These are phyloP conservation scores for Calocera cornea DNA, from an alignment of 768 basidiomycete species.

Conservation along the genomic window DNA sequence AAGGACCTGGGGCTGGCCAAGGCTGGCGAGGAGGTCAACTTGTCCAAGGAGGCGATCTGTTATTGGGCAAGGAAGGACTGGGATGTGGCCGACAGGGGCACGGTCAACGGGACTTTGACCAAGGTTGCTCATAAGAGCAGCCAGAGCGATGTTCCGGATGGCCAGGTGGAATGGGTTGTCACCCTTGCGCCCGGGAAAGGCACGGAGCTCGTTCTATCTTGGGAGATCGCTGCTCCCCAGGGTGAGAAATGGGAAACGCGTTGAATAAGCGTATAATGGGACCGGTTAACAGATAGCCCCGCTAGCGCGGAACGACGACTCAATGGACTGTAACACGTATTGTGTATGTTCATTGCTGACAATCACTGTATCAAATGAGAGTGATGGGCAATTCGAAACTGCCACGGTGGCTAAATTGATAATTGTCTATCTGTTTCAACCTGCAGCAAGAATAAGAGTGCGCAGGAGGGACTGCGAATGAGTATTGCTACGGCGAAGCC, in stretches of 20 bases:
- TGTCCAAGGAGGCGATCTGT: slow-evolving; percentile 8
- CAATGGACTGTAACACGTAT: too few species aligned
- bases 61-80: slow-evolving; percentile 1
- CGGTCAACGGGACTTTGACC: not conserved
- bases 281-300: too few species aligned
- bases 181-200: not conserved
- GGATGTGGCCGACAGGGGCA: not conserved
- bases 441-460: too few species aligned
- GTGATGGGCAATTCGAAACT: too few species aligned
- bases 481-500: too few species aligned
- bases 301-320: too few species aligned
- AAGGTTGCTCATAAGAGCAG: not conserved
- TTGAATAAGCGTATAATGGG: too few species aligned
- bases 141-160: not conserved
- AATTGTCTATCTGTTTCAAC: too few species aligned
- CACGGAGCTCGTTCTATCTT: not conserved
- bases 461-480: too few species aligned
- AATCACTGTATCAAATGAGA: too few species aligned
- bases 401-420: too few species aligned
- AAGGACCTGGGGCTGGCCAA: slow-evolving; percentile 6
- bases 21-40: slow-evolving; percentile 6
- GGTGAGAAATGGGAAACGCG: not conserved
- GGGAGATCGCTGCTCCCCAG: not conserved
- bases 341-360: too few species aligned
- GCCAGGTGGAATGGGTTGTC: not conserved